Base-by-base conservation (phyloP, 2,329 filamentous ascomycete species). In the Monilinia laxa region DNA sequence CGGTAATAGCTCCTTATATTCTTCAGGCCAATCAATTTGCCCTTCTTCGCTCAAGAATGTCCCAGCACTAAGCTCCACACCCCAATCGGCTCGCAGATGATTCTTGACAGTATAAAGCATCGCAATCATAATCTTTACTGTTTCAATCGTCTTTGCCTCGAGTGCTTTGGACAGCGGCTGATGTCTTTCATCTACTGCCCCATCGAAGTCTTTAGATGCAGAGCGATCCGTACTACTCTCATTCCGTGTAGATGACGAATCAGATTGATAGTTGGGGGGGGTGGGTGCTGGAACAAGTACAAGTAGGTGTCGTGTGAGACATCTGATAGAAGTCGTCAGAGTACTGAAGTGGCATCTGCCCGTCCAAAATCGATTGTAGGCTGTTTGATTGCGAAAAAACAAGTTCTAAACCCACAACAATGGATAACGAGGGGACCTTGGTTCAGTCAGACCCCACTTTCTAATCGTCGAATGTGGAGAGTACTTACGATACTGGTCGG, bases 361-460 rank as follows among this genome's bases (percentile, higher is more conserved):
- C 3, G 83, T 83, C 86, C 86, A 89, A 78, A 72, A 72, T 12
- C 71, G 66, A 14, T 71, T 72, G 42, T 71, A 75, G 9, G 73
- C 73, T 3, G 86, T 88, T 70, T 83, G 81, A 71, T 89, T 89
- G 49, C 87, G 82, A 78, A 89, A 89, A 89, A 38, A 89, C 87
- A 66, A 89, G 84, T 82, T 89, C 88, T 52, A 89, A 76, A 72
- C 87, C 87, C 2, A 89, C 86, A 62, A 89, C 87, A 66, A 89
- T 89, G 45, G 83, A 86, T 1, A 89, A 78, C 18, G 82, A 85
- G 2, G 87, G 86, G 55, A 89, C 83, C 81, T 83, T 69, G 1
- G 40, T 53, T 55, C 20, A 28, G 23, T 63, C 25, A 63, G 49
- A n/a, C 18, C 11, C 6, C 18, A 11, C 38, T 62, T 62, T 60